Evolutionary conservation across 352 stramenopile species (phyloP), one percentile per base, ranked within the genome.

Genomic region (Phytophthora europaea): DNA sequence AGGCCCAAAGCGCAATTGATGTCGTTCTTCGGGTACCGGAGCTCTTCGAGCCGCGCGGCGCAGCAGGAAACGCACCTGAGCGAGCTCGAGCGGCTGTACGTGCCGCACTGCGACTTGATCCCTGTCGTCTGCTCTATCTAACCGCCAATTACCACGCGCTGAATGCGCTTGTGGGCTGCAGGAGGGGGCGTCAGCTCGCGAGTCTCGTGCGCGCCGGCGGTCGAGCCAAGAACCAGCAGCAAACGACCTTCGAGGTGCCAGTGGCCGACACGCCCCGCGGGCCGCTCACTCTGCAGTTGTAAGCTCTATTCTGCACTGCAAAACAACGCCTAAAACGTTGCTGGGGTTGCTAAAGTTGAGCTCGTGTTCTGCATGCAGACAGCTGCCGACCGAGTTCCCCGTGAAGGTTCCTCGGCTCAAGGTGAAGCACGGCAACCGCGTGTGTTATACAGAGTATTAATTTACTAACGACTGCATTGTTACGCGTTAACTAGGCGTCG

Each of bases 181-280:
- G 89, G 43, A 80, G 87, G 67, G 89, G 87, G 2, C 82, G 88
- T 15, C 89, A 96, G 54, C 70, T 96, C 16, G 85, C 89, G 63
- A 96, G 89, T 63, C 82, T 96, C 50, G 89, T 96, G 56, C 89
- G 89, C 48, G 87, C 89, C 3, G 89, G 89, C 45, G 88, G 83
- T n/a, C 81, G 86, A 60, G 89, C 89, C 36, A 94, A 92, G 77
- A 94, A 96, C 76, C 87, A 93, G 61, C 83, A 94, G 76, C 89
- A 96, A 80, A 94, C 89, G 58, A 92, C 70, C 59, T 96, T 96
- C 61, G 89, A 96, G 56, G 87, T 94, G 53, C 69, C 79, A 15
- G 76, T 96, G 18, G 75, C 73, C 0, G 83, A 95, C 45, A 94
- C 88, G 15, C 34, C 82, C 40, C 80, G 85, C 38, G 85, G 89